Evolutionary conservation across 2,329 filamentous ascomycete genomes (phyloP).

Genomic region (Colletotrichum sp.): DNA sequence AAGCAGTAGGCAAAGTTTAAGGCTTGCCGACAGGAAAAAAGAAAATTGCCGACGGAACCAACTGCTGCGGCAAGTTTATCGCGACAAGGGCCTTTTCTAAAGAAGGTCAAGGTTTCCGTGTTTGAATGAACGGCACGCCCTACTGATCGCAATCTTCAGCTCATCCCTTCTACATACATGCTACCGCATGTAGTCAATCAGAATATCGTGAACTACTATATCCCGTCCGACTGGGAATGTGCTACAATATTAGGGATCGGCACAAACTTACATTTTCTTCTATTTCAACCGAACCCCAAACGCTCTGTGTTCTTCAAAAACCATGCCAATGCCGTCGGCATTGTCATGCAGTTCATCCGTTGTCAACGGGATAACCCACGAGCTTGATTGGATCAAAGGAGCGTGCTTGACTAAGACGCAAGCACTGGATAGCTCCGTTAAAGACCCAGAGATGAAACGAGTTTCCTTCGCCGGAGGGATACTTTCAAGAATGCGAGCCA

Average conservation of each 20-base stretch:
- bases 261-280: not conserved
- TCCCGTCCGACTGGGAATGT: not conserved
- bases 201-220: not conserved
- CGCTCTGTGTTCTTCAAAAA: rapidly evolving
- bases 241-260: not conserved
- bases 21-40: not conserved
- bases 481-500: not conserved
- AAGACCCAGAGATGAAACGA: not conserved
- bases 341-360: not conserved
- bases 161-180: not conserved
- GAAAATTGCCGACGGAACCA: not conserved
- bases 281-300: not conserved
- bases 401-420: not conserved
- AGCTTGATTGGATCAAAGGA: rapidly evolving
- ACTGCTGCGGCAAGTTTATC: not conserved
- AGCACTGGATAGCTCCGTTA: not conserved
- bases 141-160: not conserved
- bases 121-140: not conserved
- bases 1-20: not conserved
- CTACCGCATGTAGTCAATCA: not conserved
- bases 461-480: not conserved
- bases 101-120: not conserved
- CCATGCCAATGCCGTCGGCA: not conserved
- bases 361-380: rapidly evolving
- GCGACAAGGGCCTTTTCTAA: not conserved